A percentile compares a stretch with the other conserved stretches of the same genome.
Evolutionary conservation across 2,329 filamentous ascomycete species (phyloP).

Genomic region (Exophiala lecanii-corni): DNA sequence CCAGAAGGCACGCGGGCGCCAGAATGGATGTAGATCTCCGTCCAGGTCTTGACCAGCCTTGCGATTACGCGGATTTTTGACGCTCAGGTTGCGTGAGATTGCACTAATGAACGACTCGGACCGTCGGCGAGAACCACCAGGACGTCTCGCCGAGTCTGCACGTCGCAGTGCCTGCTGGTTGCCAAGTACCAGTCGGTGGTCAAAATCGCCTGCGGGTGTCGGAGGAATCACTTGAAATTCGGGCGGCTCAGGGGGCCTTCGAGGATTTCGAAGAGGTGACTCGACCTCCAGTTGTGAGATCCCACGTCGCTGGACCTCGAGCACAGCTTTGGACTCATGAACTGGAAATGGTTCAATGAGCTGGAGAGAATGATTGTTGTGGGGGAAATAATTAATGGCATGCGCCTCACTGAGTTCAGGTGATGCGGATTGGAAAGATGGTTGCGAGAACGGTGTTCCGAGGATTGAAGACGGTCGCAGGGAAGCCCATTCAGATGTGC

Average conservation of each 20-base stretch:
- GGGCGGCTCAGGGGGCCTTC: slow-evolving; percentile 54
- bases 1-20: slow-evolving; percentile 61
- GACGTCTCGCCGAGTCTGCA: slow-evolving; percentile 29
- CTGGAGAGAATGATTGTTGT: slow-evolving; percentile 60
- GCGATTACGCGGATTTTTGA: slow-evolving; percentile 39
- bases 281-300: slow-evolving; percentile 38
- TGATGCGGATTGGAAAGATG: slow-evolving; percentile 44
- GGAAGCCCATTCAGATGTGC: slow-evolving; percentile 36
- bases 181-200: slow-evolving; percentile 34
- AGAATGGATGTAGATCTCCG: slow-evolving; percentile 55
- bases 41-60: slow-evolving; percentile 43
- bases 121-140: slow-evolving; percentile 34
- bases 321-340: slow-evolving; percentile 30
- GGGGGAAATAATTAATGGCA: slow-evolving; percentile 56
- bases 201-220: slow-evolving; percentile 42
- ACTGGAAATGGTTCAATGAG: slow-evolving; percentile 52
- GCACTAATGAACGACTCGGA: slow-evolving; percentile 37
- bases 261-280: slow-evolving; percentile 56
- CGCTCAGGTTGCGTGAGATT: slow-evolving; percentile 36
- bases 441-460: slow-evolving; percentile 44
- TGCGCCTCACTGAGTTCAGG: slow-evolving; percentile 59
- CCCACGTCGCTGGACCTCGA: slow-evolving; percentile 29
- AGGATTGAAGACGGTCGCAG: slow-evolving; percentile 46
- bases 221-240: slow-evolving; percentile 52
- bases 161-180: slow-evolving; percentile 24